These are phyloP conservation scores for Aspergillus floridensis DNA, from an alignment of 2,329 filamentous ascomycete genomes.

Conservation along the genomic window DNA sequence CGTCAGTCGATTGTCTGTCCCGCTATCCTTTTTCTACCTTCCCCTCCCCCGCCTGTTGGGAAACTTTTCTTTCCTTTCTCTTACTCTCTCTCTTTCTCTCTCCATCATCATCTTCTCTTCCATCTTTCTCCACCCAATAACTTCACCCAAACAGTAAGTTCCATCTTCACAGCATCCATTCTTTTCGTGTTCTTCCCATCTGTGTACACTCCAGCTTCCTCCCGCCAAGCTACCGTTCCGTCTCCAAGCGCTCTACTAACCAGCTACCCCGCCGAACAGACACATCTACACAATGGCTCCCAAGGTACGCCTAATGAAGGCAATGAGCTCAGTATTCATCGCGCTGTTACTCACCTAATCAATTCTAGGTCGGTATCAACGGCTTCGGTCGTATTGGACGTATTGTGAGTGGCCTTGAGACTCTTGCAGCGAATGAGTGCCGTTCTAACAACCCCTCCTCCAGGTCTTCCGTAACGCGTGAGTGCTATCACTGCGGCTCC, in stretches of 20 bases:
- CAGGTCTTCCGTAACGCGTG: constrained; percentile 93
- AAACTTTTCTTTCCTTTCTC: constrained; percentile 19
- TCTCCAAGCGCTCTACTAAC: constrained; percentile 24
- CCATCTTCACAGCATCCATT: background rate
- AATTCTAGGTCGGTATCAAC: constrained; percentile 84
- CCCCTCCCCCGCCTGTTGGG: constrained; percentile 26
- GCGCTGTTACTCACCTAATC: constrained; percentile 7
- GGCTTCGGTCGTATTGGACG: constrained; percentile 99
- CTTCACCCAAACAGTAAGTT: constrained; percentile 16
- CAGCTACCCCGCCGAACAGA: constrained; percentile 27
- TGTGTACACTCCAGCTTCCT: constrained; percentile 2
- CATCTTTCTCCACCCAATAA: constrained; percentile 1
- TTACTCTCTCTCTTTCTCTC: constrained; percentile 16
- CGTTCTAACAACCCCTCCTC: constrained; percentile 24
- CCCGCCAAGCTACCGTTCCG: constrained; percentile 4
- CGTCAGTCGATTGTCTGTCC: constrained; percentile 28
- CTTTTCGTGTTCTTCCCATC: background rate
- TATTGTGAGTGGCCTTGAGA: constrained; percentile 57
- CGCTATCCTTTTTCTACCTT: constrained; percentile 27
- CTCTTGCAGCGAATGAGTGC: background rate
- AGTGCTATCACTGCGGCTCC: constrained; percentile 35
- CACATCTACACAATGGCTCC: constrained; percentile 36
- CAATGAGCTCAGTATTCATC: background rate
- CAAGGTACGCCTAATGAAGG: constrained; percentile 25
- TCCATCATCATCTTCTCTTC: constrained; percentile 12